Evolutionary conservation across 2,329 filamentous ascomycete species (phyloP), one percentile per base, ranked within the genome.

Genomic region (Fusarium albidum): DNA sequence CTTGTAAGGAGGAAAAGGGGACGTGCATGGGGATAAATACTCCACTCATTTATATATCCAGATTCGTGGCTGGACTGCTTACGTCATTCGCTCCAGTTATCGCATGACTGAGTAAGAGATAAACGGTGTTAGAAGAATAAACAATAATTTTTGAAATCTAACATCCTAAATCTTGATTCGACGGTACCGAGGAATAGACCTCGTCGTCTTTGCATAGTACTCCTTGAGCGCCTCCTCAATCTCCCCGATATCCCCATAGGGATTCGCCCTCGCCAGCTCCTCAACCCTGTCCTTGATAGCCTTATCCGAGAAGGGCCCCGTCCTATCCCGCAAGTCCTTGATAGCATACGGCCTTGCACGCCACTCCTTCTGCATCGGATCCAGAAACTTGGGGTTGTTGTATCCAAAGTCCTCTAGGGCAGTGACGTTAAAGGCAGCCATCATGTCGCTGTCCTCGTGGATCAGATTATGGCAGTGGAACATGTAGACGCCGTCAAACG

Each of bases 401-500:
- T 78, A 78, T 3, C 75, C 75, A 27, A 75, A 70, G 52, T 72
- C 65, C 12, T 64, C 43, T 0, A 79, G 65, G 3, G 61, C 61
- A 0, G 75, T 74, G 10, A 77, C 74, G 54, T 78, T 78, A 66
- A 79, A 79, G 3, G 75, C 74, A 1, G 71, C 77, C 76, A 79
- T 77, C 76, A 79, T 79, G 43, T 76, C 75, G 46, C 73, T 66
- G 46, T 79, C 77, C 62, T 79, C 76, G 54, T 79, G 76, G 39
- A 77, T 70, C 15, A 78, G 65, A 49, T 79, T 79, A 59, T 79
- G 77, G 64, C 77, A 79, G 62, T 79, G 77, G 69, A 79, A 78
- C 76, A 78, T 78, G 69, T 79, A 79, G 3, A 78, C 69, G 9
- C 83, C 83, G 46, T 80, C 77, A 76, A 77, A 82, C 0, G 81